Evolutionary conservation across 2,329 filamentous ascomycete species (phyloP), one percentile per base, ranked within the genome.

Genomic region (Colletotrichum gigasporum): DNA sequence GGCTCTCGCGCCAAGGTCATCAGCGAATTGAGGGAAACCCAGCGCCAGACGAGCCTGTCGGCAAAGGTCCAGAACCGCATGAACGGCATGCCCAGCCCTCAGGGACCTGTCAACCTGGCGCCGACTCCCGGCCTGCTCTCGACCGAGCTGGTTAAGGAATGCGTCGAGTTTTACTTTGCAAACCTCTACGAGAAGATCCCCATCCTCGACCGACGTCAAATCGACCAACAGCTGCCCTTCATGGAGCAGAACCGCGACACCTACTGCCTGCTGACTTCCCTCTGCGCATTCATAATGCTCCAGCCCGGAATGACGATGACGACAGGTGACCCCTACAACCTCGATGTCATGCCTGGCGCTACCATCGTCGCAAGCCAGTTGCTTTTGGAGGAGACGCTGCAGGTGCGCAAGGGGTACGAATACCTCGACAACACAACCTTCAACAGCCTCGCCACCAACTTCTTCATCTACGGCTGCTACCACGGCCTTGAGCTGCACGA

Each of bases 1-100:
- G 90, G 90, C 68, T 91, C 88, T 30, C 82, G 90, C 65, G 91
- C 91, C 52, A 93, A 92, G 76, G 89, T 93, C 63, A 91, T 93
- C 75, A 91, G 89, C 72, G 90, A 92, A 72, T 75, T 93, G 65
- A 85, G 90, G 68, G 88, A 90, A 71, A 90, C 83, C 0, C 90
- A 92, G 71, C 85, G 88, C 69, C 87, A 90, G 73, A 88, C 87
- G 16, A 89, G 86, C 64, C 83, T 90, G 20, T 85, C 86, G 1
- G 84, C 84, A 68, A 88, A 87, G 73, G 83, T 89, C 14, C 86
- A 89, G 69, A 86, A 83, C 71, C 83, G 86, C 68, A 77, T 89
- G 63, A 86, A 87, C 68, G 86, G 86, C 66, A 79, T 87, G 68
- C 76, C 78, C 50, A 82, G 79, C 64, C 79, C 83, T 30, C 78